Evolutionary conservation across 352 stramenopile species (phyloP).

Genomic region (Globisporangium lucens): DNA sequence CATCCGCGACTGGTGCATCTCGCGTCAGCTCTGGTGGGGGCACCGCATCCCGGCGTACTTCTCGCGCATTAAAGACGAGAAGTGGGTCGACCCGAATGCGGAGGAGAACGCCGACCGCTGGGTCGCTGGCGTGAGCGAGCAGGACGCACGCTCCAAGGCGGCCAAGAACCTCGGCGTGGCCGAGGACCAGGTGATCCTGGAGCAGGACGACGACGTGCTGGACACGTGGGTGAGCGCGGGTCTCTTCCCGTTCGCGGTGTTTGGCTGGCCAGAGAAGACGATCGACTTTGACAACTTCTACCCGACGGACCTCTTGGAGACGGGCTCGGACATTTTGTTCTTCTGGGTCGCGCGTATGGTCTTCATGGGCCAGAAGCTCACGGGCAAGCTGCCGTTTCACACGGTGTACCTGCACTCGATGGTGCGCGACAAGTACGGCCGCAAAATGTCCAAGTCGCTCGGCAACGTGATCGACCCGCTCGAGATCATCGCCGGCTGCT

Average conservation of each 20-base stretch:
- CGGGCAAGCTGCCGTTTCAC: slow-evolving; percentile 95
- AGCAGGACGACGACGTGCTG: slow-evolving; percentile 99
- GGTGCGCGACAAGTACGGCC: slow-evolving; percentile 97
- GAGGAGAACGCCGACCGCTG: slow-evolving; percentile 58
- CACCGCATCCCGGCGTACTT: slow-evolving; percentile 99
- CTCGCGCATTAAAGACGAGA: slow-evolving; percentile 82
- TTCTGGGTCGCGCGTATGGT: slow-evolving; percentile 99
- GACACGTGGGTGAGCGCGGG: slow-evolving; percentile 99
- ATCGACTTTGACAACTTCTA: slow-evolving; percentile 91
- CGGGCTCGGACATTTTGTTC: slow-evolving; percentile 99
- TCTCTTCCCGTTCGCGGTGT: slow-evolving; percentile 94
- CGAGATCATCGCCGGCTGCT: slow-evolving; percentile 96
- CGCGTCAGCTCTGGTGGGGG: slow-evolving; percentile 99
- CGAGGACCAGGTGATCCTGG: slow-evolving; percentile 74
- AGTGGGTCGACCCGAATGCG: slow-evolving; percentile 70
- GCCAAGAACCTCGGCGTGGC: slow-evolving; percentile 57
- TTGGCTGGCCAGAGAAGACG: slow-evolving; percentile 72
- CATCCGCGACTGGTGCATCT: slow-evolving; percentile 99
- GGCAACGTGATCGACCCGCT: slow-evolving; percentile 98
- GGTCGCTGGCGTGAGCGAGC: slow-evolving; percentile 74
- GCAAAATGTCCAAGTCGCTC: slow-evolving; percentile 99
- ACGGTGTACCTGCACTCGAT: slow-evolving; percentile 98
- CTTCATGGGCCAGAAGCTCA: slow-evolving; percentile 96
- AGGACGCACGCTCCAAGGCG: slow-evolving; percentile 90
- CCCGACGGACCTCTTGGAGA: slow-evolving; percentile 96